phyloP scores from a whole-genome alignment of 31 red algal genomes.

The Asparagopsis taxiformis region DNA sequence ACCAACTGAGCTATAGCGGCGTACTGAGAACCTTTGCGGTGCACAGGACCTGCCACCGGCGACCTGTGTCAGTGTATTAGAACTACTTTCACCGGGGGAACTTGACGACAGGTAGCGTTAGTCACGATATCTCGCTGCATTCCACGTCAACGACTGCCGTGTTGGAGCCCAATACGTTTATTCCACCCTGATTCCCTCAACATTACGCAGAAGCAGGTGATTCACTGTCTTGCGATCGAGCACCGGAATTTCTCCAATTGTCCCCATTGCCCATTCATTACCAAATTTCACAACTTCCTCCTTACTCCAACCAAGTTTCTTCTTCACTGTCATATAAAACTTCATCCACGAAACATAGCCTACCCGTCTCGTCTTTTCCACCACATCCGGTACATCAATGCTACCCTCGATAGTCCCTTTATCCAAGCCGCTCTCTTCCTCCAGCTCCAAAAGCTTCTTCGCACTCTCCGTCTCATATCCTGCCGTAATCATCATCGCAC shows the following conservation, averaged over 20 bases:
- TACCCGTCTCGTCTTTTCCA: not conserved
- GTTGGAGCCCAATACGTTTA: too few relatives aligned
- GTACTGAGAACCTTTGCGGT: too few relatives aligned
- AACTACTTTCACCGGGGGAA: too few relatives aligned
- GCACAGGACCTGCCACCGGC: too few relatives aligned
- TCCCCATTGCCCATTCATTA: conserved; percentile 11
- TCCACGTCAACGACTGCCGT: too few relatives aligned
- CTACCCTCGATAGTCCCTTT: not conserved
- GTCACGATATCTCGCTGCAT: too few relatives aligned
- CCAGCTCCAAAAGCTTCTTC: not conserved
- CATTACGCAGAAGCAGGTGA: conserved; percentile 1
- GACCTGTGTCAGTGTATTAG: too few relatives aligned
- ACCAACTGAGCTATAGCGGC: conserved; percentile 2
- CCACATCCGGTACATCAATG: not conserved
- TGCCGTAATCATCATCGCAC: not conserved
- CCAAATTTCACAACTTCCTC: not conserved
- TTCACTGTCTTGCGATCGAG: conserved; percentile 3
- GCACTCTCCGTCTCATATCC: conserved; percentile 1
- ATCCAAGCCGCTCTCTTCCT: not conserved
- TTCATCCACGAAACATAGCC: conserved; percentile 12
- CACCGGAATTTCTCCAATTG: conserved; percentile 9
- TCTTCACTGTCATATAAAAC: not conserved
- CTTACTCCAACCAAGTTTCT: conserved; percentile 5
- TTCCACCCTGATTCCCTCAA: not conserved
- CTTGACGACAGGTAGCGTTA: too few relatives aligned